Conservation (phyloP, 2,329 filamentous ascomycete genomes). For the Ophiostoma fasciatum region DNA sequence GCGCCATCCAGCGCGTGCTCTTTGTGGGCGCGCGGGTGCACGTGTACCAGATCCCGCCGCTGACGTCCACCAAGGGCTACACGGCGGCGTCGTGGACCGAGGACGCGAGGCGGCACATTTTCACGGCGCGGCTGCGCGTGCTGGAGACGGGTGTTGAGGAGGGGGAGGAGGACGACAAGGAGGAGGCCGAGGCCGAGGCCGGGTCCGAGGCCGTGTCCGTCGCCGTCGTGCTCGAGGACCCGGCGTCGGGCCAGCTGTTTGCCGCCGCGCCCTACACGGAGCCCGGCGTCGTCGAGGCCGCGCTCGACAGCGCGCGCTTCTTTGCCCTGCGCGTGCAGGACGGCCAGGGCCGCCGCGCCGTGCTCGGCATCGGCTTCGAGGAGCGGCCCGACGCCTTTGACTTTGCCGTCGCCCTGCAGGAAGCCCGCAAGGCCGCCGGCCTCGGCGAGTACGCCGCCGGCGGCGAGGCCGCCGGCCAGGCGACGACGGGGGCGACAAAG, state of each 20-base stretch:
- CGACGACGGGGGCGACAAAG: constrained; percentile 28
- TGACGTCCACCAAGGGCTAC: constrained; percentile 66
- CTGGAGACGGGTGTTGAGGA: constrained; percentile 53
- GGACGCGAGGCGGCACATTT: constrained; percentile 60
- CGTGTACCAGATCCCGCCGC: constrained; percentile 76
- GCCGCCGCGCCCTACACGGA: constrained; percentile 67
- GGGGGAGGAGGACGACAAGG: constrained; percentile 22
- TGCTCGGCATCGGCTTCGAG: constrained; percentile 75
- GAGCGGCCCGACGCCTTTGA: constrained; percentile 78
- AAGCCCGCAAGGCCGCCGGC: constrained; percentile 56
- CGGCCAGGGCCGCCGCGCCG: constrained; percentile 58
- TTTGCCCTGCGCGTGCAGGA: constrained; percentile 73
- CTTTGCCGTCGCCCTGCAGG: constrained; percentile 66
- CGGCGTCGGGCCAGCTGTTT: constrained; percentile 58
- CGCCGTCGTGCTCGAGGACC: constrained; percentile 68
- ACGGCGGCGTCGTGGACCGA: constrained; percentile 63
- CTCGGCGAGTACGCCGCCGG: constrained; percentile 30
- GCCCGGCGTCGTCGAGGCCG: constrained; percentile 54
- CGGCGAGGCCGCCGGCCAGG: neutral
- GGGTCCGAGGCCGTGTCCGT: constrained; percentile 45
- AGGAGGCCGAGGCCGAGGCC: constrained; percentile 5
- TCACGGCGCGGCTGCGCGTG: constrained; percentile 67
- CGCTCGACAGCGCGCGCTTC: constrained; percentile 67
- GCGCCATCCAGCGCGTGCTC: constrained; percentile 74
- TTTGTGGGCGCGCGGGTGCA: constrained; percentile 63